Percentiles rank a stretch among this genome's conserved stretches.
Conservation (phyloP, 192 early-diverging fungal genomes). For the Umbelopsis isabellina region DNA sequence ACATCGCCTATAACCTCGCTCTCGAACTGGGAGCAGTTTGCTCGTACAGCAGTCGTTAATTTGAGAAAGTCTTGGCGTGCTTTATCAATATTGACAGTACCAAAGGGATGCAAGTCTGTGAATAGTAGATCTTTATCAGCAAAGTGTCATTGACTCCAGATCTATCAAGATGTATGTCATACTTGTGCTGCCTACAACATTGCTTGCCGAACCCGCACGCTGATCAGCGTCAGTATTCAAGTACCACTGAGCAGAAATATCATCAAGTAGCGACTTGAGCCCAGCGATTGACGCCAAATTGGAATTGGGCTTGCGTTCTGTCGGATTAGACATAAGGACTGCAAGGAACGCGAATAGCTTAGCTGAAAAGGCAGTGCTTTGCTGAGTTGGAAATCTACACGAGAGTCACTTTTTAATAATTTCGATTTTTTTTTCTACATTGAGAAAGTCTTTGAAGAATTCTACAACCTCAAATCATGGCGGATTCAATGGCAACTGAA, state of each 20-base stretch:
- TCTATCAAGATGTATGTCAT: neutral
- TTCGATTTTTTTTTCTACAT: neutral
- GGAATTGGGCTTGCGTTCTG: neutral
- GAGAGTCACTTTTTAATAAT: neutral
- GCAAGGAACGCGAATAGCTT: no score
- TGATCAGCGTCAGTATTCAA: neutral
- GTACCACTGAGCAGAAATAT: neutral
- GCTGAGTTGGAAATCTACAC: neutral
- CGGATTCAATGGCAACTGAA: conserved; percentile 10
- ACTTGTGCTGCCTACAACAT: neutral
- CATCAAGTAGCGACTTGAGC: neutral
- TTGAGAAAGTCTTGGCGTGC: conserved; percentile 35
- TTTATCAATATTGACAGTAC: conserved; percentile 40
- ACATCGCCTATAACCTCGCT: conserved; percentile 40
- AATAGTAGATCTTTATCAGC: neutral
- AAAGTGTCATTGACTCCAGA: no score
- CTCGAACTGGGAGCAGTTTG: conserved; percentile 44
- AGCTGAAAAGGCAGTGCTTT: neutral
- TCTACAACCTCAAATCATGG: neutral
- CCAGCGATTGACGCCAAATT: conserved; percentile 10
- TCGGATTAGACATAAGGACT: conserved; percentile 1
- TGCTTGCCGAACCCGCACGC: neutral
- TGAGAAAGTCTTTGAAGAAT: neutral
- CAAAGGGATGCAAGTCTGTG: conserved; percentile 37
- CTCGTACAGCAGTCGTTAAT: conserved; percentile 30